A percentile compares a stretch with the other conserved stretches of the same genome.
Evolutionary conservation across 768 basidiomycete species (phyloP).

Genomic region (Hericium erinaceus): DNA sequence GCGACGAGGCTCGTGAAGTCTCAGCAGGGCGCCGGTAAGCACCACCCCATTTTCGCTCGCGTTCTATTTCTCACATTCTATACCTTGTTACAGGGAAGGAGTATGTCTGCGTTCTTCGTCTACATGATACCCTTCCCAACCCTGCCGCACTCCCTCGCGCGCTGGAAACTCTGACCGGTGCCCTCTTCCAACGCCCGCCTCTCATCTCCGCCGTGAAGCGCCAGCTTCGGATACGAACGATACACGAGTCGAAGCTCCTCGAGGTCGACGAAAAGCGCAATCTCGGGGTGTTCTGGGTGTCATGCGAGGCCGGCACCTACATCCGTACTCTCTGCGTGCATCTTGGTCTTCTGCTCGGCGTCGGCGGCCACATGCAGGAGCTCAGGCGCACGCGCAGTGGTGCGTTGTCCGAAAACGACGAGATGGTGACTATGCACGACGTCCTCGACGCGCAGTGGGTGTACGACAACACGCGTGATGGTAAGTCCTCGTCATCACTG

Average conservation of each 20-base stretch:
- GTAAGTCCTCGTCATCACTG: constrained; percentile 31
- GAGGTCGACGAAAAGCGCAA: constrained; percentile 98
- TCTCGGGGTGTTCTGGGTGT: constrained; percentile 96
- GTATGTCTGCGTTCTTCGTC: constrained; percentile 92
- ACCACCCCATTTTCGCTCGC: not conserved
- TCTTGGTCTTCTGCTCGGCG: constrained; percentile 86
- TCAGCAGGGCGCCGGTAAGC: constrained; percentile 91
- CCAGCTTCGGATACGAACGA: constrained; percentile 93
- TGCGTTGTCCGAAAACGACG: constrained; percentile 95
- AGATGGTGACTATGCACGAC: constrained; percentile 99
- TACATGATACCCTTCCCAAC: constrained; percentile 75
- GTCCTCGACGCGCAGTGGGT: constrained; percentile 98
- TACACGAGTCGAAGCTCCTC: constrained; percentile 90
- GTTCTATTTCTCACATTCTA: not conserved
- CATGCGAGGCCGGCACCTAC: constrained; percentile 96
- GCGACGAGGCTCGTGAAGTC: constrained; percentile 97
- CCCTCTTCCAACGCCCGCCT: constrained; percentile 97
- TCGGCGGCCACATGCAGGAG: constrained; percentile 99
- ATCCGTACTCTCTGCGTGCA: constrained; percentile 97
- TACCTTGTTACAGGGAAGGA: constrained; percentile 64
- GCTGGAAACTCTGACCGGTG: constrained; percentile 93
- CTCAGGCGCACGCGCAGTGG: constrained; percentile 89
- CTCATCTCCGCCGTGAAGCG: constrained; percentile 99
- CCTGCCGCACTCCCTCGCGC: constrained; percentile 86
- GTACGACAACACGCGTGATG: constrained; percentile 96